phyloP scores from a whole-genome alignment of 2,329 filamentous ascomycete species.

The Claviceps spartinae region DNA sequence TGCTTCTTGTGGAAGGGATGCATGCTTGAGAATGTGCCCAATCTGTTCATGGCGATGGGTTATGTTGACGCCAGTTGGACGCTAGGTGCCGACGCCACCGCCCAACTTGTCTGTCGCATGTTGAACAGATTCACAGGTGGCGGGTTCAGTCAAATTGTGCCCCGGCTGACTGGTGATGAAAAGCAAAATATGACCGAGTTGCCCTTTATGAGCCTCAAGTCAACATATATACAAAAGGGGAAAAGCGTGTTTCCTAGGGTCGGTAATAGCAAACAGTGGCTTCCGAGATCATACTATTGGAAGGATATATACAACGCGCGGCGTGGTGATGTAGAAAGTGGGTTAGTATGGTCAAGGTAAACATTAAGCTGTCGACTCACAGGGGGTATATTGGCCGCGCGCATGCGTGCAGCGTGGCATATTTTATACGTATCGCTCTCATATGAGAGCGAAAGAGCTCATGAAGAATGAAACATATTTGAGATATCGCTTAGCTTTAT shows the following conservation, averaged over 20 bases:
- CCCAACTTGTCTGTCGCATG: constrained; percentile 5
- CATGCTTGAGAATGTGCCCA: constrained; percentile 51
- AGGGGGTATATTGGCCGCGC: not conserved
- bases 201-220: constrained; percentile 5
- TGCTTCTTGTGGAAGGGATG: constrained; percentile 45
- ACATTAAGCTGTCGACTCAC: not conserved
- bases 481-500: too few relatives aligned
- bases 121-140: not conserved
- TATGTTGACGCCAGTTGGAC: constrained; percentile 55
- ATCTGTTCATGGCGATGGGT: constrained; percentile 43
- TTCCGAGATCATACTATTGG: constrained; percentile 5
- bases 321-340: constrained; percentile 2
- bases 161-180: constrained; percentile 1
- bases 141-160: not conserved
- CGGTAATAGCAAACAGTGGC: constrained; percentile 2
- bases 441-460: too few relatives aligned
- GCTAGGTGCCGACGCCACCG: constrained; percentile 32
- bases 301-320: constrained; percentile 4
- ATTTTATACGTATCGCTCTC: too few relatives aligned
- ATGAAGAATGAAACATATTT: too few relatives aligned
- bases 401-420: too few relatives aligned
- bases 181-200: constrained; percentile 1
- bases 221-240: constrained; percentile 2
- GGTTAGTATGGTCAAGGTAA: constrained; percentile 2
- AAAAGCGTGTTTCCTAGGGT: constrained; percentile 1